A percentile compares a stretch with the other conserved stretches of the same genome.
phyloP scores from a whole-genome alignment of 495 filamentous ascomycete genomes.

The Aspergillus ellipticus region DNA sequence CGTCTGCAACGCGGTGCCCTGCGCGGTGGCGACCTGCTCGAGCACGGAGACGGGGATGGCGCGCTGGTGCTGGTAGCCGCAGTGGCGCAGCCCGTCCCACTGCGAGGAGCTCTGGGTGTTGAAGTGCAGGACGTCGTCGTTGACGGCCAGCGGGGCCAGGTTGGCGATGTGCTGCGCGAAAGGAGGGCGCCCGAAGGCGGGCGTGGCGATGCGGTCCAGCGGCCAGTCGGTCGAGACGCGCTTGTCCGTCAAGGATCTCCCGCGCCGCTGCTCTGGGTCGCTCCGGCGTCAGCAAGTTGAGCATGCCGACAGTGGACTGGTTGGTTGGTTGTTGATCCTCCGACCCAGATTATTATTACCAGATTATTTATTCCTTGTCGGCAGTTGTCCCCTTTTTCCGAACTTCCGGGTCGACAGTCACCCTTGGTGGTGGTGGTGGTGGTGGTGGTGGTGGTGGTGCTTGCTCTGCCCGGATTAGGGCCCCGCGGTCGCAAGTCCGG shows the following conservation, averaged over 20 bases:
- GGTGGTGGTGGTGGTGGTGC: no score
- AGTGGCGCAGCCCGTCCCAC: slow-evolving; percentile 50
- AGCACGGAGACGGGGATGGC: slow-evolving; percentile 33
- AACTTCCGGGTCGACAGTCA: no score
- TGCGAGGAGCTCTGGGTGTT: slow-evolving; percentile 44
- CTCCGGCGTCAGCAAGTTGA: slow-evolving; percentile 51
- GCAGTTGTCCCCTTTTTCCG: no score
- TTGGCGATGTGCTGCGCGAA: background rate
- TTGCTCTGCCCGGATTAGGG: no score
- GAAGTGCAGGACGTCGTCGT: slow-evolving; percentile 7
- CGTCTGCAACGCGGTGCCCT: slow-evolving; percentile 26
- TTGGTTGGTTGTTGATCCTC: no score
- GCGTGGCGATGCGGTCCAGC: slow-evolving; percentile 16
- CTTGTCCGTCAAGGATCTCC: slow-evolving; percentile 51
- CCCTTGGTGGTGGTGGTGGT: no score
- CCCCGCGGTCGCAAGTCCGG: no score
- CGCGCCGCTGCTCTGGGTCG: slow-evolving; percentile 43
- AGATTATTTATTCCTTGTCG: no score
- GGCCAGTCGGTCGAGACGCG: slow-evolving; percentile 49
- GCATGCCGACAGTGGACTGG: no score
- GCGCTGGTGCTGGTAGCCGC: slow-evolving; percentile 31
- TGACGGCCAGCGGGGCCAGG: background rate
- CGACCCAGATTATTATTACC: no score
- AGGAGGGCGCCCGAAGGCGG: background rate
- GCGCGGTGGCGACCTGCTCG: slow-evolving; percentile 19